A percentile compares a stretch with the other conserved stretches of the same genome.
Conservation (phyloP, 345 rosid species). For the Murraya koenigii region DNA sequence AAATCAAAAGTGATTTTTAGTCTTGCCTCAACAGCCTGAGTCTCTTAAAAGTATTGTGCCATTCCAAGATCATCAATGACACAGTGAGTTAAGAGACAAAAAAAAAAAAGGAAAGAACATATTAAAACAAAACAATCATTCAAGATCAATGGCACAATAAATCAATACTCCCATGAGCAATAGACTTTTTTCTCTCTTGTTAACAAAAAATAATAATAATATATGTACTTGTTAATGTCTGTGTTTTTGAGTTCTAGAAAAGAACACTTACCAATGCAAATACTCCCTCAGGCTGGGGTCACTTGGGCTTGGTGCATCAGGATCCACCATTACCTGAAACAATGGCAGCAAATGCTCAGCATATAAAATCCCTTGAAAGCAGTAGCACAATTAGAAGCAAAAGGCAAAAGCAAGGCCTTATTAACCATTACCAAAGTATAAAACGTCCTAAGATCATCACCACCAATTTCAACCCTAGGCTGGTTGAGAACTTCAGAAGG, state of each 20-base stretch:
- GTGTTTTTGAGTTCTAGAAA: neutral
- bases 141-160: too few relatives aligned
- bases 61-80: too few relatives aligned
- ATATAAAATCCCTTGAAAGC: neutral
- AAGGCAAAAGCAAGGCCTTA: neutral
- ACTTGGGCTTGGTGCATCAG: slow-evolving; percentile 78
- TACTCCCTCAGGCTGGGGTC: slow-evolving; percentile 59
- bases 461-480: slow-evolving; percentile 64
- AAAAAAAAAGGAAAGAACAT: too few relatives aligned
- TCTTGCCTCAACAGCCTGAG: neutral
- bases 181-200: too few relatives aligned
- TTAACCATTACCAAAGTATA: slow-evolving; percentile 51
- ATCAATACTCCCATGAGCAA: too few relatives aligned
- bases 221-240: neutral
- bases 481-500: slow-evolving; percentile 50
- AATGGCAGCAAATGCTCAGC: neutral
- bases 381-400: neutral
- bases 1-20: neutral
- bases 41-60: too few relatives aligned
- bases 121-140: too few relatives aligned
- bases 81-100: too few relatives aligned
- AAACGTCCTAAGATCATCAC: slow-evolving; percentile 60
- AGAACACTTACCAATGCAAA: slow-evolving; percentile 47
- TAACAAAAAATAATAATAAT: too few relatives aligned
- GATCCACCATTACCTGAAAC: slow-evolving; percentile 68